Base-by-base conservation (phyloP, 306 rosid genomes). In the Cucurbita moschata region DNA sequence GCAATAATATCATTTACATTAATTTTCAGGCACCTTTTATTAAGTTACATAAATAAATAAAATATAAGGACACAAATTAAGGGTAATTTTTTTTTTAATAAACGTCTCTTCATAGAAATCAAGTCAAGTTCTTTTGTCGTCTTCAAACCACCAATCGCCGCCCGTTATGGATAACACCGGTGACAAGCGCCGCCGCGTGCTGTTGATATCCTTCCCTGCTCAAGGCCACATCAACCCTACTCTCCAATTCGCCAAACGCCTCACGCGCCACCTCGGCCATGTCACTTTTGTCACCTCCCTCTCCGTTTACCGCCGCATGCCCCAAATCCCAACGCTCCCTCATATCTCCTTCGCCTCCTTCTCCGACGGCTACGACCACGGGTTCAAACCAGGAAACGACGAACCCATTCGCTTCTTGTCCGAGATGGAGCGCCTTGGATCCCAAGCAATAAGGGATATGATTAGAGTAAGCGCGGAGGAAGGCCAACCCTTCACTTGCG, bases 191-290 rank as follows among this genome's bases (percentile, higher is more conserved):
- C 11, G 59, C 10, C 82, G 71, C 38, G 30, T 81, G 68, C 71
- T 81, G 4, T 35, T 84, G 14, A 57, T 77, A 0, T 26, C 76
- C 8, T 79, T 11, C 26, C 76, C 82, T 1, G 83, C 75, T 0
- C 85, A 79, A n/a, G 85, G 88, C 39, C 88, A 84, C 74, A 76
- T 79, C 55, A 81, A 81, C 73, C 88, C 85, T 0, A n/a, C 74
- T 30, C 78, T 84, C 7, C 81, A 79, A 30, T 78, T 84, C 8
- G 81, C 83, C 60, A 77, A 79, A 74, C 74, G 77, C 30, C 83
- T 84, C 12, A 16, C 78, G 35, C 42, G 42, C 74, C 51, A 56
- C 2, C 78, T 78, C 5, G 77, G 73, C 7, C 65, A 74, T 4
- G 80, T 84, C 58, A 84, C 85, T 11, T 71, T 65, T 15, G 61